These are phyloP conservation scores for Xerocomus nothofagi DNA, from an alignment of 1,284 basidiomycete genomes.

Conservation along the genomic window DNA sequence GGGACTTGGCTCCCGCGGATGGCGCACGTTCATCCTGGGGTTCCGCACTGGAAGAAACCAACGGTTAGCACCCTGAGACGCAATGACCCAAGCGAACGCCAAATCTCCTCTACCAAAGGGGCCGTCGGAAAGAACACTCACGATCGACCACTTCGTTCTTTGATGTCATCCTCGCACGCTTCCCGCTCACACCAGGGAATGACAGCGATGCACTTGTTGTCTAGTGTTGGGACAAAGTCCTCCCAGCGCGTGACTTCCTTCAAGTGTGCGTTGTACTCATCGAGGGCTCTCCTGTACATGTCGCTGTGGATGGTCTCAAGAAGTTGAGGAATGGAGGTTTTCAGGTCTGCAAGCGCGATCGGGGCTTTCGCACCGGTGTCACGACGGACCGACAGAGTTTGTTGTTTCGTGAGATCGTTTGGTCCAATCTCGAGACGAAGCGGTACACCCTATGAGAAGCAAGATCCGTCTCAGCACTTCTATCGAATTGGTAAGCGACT, in stretches of 20 bases:
- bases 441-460: constrained; percentile 78
- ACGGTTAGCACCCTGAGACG: constrained; percentile 8
- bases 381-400: constrained; percentile 85
- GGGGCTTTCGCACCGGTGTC: constrained; percentile 83
- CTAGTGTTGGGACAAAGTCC: constrained; percentile 87
- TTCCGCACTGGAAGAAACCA: constrained; percentile 54
- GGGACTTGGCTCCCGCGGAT: constrained; percentile 97
- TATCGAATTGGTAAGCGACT: not conserved
- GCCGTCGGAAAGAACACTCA: constrained; percentile 46
- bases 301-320: constrained; percentile 88
- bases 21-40: constrained; percentile 93
- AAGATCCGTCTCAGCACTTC: constrained; percentile 1
- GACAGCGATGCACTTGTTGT: constrained; percentile 85
- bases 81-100: not conserved
- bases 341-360: constrained; percentile 68
- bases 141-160: constrained; percentile 87
- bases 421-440: constrained; percentile 97
- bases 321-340: constrained; percentile 57
- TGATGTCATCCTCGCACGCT: constrained; percentile 97
- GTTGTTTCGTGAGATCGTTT: constrained; percentile 83
- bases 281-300: constrained; percentile 84
- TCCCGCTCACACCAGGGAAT: constrained; percentile 98
- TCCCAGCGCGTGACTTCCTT: constrained; percentile 85
- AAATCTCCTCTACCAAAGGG: not conserved
- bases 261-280: constrained; percentile 73